These are phyloP conservation scores for Patellifolia procumbens DNA, from an alignment of 179 eudicot species.

Conservation along the genomic window DNA sequence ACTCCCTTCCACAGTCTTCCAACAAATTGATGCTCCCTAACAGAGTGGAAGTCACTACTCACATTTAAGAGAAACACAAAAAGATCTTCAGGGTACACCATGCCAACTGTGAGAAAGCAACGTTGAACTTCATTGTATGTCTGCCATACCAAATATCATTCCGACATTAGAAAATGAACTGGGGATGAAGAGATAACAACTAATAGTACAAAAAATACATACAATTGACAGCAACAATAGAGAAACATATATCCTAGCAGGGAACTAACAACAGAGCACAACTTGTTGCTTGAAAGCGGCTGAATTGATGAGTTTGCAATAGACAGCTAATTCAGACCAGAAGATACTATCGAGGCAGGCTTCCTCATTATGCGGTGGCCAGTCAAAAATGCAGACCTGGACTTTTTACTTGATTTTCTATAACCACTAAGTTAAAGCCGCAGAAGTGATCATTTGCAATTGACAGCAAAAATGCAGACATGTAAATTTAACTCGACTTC, in stretches of 20 bases:
- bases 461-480: not conserved
- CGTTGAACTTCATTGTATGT: slow-evolving; percentile 94
- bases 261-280: not conserved
- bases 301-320: not conserved
- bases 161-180: not conserved
- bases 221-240: not conserved
- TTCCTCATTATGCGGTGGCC: too few species aligned
- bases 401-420: too few species aligned
- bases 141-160: slow-evolving; percentile 44
- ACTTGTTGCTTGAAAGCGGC: not conserved
- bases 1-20: not conserved
- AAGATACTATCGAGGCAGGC: too few species aligned
- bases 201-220: not conserved
- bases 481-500: not conserved
- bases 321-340: too few species aligned
- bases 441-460: too few species aligned
- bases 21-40: not conserved
- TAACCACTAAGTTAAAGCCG: too few species aligned
- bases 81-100: slow-evolving; percentile 89
- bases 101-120: slow-evolving; percentile 89
- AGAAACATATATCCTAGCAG: not conserved
- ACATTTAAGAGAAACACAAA: slow-evolving; percentile 86
- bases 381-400: too few species aligned
- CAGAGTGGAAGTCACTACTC: slow-evolving; percentile 33
- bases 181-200: not conserved